Base-by-base conservation (phyloP, 352 stramenopile genomes). In the Globisporangium heterothallicum region DNA sequence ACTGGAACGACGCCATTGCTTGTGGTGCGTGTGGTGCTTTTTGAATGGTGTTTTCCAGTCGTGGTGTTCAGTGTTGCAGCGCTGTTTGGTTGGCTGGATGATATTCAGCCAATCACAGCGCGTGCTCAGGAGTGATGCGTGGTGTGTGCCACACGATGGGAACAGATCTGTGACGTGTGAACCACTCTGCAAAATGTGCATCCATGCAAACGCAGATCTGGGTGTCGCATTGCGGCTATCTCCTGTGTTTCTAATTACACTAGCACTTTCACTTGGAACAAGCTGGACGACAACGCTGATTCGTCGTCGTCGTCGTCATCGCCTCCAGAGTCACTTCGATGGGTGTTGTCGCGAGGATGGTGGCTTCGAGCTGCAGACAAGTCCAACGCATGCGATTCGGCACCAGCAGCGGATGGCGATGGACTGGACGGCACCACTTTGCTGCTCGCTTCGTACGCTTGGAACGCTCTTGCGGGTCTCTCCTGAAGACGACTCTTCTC, bases 251-350 rank as follows among this genome's bases (percentile, higher is more conserved):
- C 0, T 19, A 34, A 18, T 56, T 63, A 82, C 27, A 85, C 72
- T 2, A 88, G 53, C 35, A 86, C 78, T 63, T 89, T 68, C 36
- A 85, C 78, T 34, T 87, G 70, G 49, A 89, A 87, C 36, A 84
- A 46, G 32, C 72, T 76, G 35, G 47, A 29, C 35, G 58, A 58
- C 22, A 78, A 32, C 38, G 56, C 49, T 2, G 53, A 27, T 14
- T 63, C 51, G 9, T 74, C 51, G 1, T 67, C 50, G 0, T 66
- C 58, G 14, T 72, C 58, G 8, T 62, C 60, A 16, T 54, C 51
- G 22, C 72, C 59, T 16, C n/a, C 32, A 1, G 4, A 3, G n/a
- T 4, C 32, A 18, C 32, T 10, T 18, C 32, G 32, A n/a, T 10
- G 4, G 0, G 12, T 38, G 32, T 16, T 10, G 12, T n/a, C 2